Evolutionary conservation across 805 yeast species (phyloP), one percentile per base, ranked within the genome.

Genomic region (Candida michaelii): DNA sequence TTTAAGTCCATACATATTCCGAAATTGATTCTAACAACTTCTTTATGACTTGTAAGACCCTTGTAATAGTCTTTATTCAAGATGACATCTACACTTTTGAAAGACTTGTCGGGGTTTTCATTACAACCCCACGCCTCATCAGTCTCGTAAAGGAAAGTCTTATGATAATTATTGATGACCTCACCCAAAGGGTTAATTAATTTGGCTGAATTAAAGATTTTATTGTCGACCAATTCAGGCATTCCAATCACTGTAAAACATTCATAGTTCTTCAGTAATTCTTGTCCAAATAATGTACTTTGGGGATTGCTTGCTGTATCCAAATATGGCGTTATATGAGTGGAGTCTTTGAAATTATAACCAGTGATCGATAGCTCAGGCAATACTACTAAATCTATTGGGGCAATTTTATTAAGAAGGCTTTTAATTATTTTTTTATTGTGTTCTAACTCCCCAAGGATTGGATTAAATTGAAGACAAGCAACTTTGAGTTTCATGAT

Each of bases 1-100:
- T 87, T 89, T 47, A 90, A 61, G 63, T 90, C 98, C 97, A 90
- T 90, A 59, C 98, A 90, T 5, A 90, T 89, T 0, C 97, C 98
- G 42, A 90, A 70, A 25, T 82, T 73, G 1, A 84, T 66, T 1
- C 49, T 48, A 9, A 62, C 46, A 4, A 15, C 18, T 27, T 59
- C 72, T 1, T 36, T 32, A 13, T 53, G 44, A 5, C 35, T 49
- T 4, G 19, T 35, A 12, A 30, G 13, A 16, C 30, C 23, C 9
- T 30, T 19, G 35, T 56, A 57, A 37, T 46, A 53, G 8, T 48
- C 52, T 38, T 50, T 54, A 18, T 55, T 53, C 15, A 55, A 34
- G 3, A 52, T 45, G 31, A 83, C 52, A 4, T 68, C 69, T 37
- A 84, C 76, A 1, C 74, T 58, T 18, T 66, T 61, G 53, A 89